Evolutionary conservation across 2,329 filamentous ascomycete species (phyloP), one percentile per base, ranked within the genome.

Genomic region (Trichoderma aggressivum): DNA sequence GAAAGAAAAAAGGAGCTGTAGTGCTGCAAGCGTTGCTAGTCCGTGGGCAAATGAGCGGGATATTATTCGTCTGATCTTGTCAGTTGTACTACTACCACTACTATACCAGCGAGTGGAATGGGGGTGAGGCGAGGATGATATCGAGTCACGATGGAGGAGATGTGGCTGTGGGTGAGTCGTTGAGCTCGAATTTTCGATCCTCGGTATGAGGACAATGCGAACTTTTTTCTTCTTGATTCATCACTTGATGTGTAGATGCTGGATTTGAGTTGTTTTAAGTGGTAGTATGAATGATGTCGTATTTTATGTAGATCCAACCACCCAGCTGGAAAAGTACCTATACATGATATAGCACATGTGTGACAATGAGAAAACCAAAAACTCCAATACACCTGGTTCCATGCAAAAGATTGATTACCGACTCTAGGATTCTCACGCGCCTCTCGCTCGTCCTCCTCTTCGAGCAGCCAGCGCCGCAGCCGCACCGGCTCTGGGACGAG

Each of bases 371-470:
- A 3, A 26, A 36, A n/a, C 39, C 18, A 21, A 24, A 10, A 21
- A 69, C 66, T 61, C 66, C 66, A 14, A 69, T 34, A 60, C 39
- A 34, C 66, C 56, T 10, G 16, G 36, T 36, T 24, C 39, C 47
- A 69, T 69, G 66, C 66, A 69, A 53, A 53, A 26, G 6, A 24
- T 8, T 28, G 16, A 58, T n/a, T 24, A 30, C 16, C 1, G 12
- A 11, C 6, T 63, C 36, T 59, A 56, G 6, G 5, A 14, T 26
- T 39, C 59, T 65, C 10, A 50, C 4, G 39, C 36, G 16, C 77
- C 70, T 39, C 75, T 76, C 18, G 77, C 74, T 32, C 76, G 76
- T 0, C 77, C 78, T 36, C 79, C 79, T 56, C 79, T 76, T 60
- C 78, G 74, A 55, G 77, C 59, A 56, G 71, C 71, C 34, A 60